Evolutionary conservation across 108 stramenopile genomes (phyloP).

Genomic region (Cyclotella choctawhatcheeana): DNA sequence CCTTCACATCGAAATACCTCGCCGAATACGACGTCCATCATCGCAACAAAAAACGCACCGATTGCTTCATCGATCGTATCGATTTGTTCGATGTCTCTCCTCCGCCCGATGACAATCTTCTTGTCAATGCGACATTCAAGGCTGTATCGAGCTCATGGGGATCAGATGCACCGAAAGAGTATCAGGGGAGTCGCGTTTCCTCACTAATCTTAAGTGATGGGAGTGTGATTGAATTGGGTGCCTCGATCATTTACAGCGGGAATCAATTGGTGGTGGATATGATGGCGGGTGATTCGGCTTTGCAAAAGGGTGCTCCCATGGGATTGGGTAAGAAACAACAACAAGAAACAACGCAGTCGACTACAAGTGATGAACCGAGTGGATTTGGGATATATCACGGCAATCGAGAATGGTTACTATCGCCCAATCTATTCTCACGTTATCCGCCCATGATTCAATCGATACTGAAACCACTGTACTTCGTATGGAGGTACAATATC

Average conservation of each 20-base stretch:
- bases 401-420: constrained; percentile 27
- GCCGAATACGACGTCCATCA: constrained; percentile 64
- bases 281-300: constrained; percentile 49
- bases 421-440: constrained; percentile 8
- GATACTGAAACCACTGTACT: constrained; percentile 12
- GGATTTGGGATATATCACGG: constrained; percentile 62
- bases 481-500: constrained; percentile 45
- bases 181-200: constrained; percentile 72
- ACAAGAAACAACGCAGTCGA: background rate
- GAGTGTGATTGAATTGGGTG: constrained; percentile 75
- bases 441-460: constrained; percentile 21
- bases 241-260: constrained; percentile 62
- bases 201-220: constrained; percentile 59
- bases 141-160: too few relatives aligned
- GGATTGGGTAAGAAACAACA: constrained; percentile 26
- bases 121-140: too few relatives aligned
- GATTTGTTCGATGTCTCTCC: constrained; percentile 67
- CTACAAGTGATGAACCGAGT: constrained; percentile 6
- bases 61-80: constrained; percentile 62
- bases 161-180: constrained; percentile 37
- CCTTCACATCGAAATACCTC: constrained; percentile 74
- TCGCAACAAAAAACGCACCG: constrained; percentile 2
- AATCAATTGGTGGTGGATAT: constrained; percentile 58
- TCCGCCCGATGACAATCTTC: constrained; percentile 40
- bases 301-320: constrained; percentile 36